phyloP scores from a whole-genome alignment of 176 grass and related monocot genomes.

The Musa beccarii region DNA sequence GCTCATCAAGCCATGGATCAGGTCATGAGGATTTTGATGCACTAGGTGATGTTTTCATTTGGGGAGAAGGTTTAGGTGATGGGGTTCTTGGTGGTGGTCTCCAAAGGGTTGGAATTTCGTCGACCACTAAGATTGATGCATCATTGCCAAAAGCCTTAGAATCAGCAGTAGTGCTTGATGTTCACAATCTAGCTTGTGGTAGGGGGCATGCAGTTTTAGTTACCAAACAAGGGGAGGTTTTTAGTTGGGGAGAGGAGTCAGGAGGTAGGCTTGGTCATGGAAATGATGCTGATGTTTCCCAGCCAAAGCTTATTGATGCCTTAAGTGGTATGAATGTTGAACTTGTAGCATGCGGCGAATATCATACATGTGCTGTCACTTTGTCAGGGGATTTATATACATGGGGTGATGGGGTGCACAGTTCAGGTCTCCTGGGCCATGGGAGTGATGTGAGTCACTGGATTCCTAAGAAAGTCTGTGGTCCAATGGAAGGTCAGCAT shows the following conservation, averaged over 20 bases:
- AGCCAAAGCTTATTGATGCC: constrained; percentile 49
- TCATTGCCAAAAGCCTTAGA: constrained; percentile 52
- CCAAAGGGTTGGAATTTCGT: constrained; percentile 17
- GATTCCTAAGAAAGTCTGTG: constrained; percentile 61
- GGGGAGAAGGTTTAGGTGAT: constrained; percentile 51
- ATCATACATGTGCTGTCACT: constrained; percentile 66
- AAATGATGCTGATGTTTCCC: constrained; percentile 40
- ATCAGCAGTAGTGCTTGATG: constrained; percentile 45
- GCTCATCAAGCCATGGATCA: constrained; percentile 60
- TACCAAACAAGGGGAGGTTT: constrained; percentile 71
- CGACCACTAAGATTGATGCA: constrained; percentile 32
- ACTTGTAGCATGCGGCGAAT: constrained; percentile 51
- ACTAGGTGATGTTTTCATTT: constrained; percentile 53
- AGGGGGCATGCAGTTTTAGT: constrained; percentile 44
- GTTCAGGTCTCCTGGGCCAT: constrained; percentile 58
- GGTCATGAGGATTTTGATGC: constrained; percentile 64
- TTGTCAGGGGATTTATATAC: constrained; percentile 62
- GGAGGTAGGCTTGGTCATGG: constrained; percentile 69
- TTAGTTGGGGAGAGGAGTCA: constrained; percentile 59
- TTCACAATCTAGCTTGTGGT: constrained; percentile 57
- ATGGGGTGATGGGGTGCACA: constrained; percentile 59
- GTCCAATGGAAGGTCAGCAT: constrained; percentile 42
- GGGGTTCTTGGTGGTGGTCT: constrained; percentile 27
- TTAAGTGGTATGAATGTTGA: constrained; percentile 45
- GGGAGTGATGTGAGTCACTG: constrained; percentile 49